Evolutionary conservation across 1,284 basidiomycete genomes (phyloP), one percentile per base, ranked within the genome.

Genomic region (Polyporus tsugae): DNA sequence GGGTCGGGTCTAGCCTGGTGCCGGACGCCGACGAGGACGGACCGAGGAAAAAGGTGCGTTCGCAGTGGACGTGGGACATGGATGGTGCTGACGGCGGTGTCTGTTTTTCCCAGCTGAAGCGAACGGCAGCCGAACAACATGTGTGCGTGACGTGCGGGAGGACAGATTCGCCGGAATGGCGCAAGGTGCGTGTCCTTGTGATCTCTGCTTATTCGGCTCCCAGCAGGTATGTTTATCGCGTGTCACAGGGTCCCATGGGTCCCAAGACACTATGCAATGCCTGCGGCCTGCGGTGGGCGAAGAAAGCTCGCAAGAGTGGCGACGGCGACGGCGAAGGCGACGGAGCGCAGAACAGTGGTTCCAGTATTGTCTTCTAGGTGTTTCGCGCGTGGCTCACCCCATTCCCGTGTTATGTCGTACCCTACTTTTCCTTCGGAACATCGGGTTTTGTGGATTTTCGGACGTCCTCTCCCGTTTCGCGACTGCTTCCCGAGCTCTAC

Each of bases 201-300:
- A 69, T 39, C 70, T 63, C 53, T 42, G 58, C 52, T 72, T 42
- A 69, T 52, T 55, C 71, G 65, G 73, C 67, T 67, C 55, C 69
- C 62, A 66, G 63, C 69, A 69, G 73, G 29, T 70, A 75, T 22
- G 42, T 15, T 44, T 60, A 46, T 35, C 61, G 66, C 75, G 44
- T 70, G 63, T 41, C 66, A 70, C 77, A 94, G 90, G 93, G 93
- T 22, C 94, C 93, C 0, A 84, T 84, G 67, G 95, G 94, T 42
- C 91, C 93, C 2, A 96, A 96, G 81, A 95, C 94, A 13, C 82
- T 96, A 13, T 96, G 94, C 82, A 95, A 95, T 77, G 94, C 94
- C 1, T 95, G 94, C 72, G 94, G 94, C 19, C 81, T 95, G 58
- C 87, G 93, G 62, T 95, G 92, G 91, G 94, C 94, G 60, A 95